Conservation (phyloP, 306 rosid genomes). For the Citrullus colocynthis region DNA sequence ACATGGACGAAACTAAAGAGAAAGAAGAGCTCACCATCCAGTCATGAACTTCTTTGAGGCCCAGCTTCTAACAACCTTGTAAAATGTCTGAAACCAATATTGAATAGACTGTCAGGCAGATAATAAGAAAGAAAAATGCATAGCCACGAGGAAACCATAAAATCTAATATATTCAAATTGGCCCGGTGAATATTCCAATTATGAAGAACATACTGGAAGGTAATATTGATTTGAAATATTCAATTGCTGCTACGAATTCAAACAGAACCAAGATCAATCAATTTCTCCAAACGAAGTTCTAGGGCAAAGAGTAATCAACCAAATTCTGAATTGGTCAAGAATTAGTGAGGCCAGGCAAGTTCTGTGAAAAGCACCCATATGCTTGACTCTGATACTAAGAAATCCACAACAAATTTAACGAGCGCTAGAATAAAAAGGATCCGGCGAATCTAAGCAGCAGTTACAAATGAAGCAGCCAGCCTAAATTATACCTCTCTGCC, state of each 20-base stretch:
- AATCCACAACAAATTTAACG: not conserved
- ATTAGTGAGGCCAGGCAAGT: not conserved
- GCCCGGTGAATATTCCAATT: not conserved
- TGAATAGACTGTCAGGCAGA: slow-evolving; percentile 1
- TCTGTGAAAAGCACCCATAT: not conserved
- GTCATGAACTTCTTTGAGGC: slow-evolving; percentile 87
- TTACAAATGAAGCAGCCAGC: not conserved
- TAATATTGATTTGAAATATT: not conserved
- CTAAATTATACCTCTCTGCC: slow-evolving; percentile 51
- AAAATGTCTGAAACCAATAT: slow-evolving; percentile 38
- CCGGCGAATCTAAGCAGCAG: not conserved
- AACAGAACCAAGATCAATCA: not conserved
- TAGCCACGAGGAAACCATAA: not conserved
- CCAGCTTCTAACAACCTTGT: slow-evolving; percentile 81
- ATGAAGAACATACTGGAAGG: not conserved
- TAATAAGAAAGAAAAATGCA: not conserved
- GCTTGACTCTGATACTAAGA: not conserved
- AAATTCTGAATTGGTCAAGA: not conserved
- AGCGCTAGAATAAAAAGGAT: not conserved
- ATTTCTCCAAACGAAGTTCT: not conserved
- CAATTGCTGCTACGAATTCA: not conserved
- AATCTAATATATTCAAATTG: not conserved
- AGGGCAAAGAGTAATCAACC: not conserved
- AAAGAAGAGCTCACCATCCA: slow-evolving; percentile 50
- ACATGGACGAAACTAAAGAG: not conserved